phyloP scores from a whole-genome alignment of 495 filamentous ascomycete genomes.

The Penicillium paxilli region DNA sequence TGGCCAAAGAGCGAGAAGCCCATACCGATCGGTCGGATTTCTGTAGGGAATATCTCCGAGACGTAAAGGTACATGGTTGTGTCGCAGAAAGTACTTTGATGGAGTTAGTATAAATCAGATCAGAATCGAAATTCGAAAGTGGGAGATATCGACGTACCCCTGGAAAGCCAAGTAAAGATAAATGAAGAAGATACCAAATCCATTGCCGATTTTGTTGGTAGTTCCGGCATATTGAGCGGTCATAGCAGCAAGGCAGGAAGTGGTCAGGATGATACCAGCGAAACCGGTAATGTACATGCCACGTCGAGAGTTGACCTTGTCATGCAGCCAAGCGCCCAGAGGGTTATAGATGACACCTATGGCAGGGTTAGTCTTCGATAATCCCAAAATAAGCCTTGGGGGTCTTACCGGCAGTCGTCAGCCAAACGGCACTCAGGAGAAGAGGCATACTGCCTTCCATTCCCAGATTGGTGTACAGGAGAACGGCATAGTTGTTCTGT shows the following conservation, averaged over 20 bases:
- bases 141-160: conserved; percentile 22
- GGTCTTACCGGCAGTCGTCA: conserved; percentile 40
- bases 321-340: conserved; percentile 47
- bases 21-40: conserved; percentile 48
- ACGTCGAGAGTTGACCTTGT: conserved; percentile 45
- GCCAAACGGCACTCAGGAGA: conserved; percentile 49
- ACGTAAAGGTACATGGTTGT: conserved; percentile 53
- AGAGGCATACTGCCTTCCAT: conserved; percentile 44
- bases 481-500: conserved; percentile 49
- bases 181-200: conserved; percentile 49
- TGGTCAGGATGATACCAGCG: conserved; percentile 34
- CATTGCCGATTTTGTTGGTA: conserved; percentile 44
- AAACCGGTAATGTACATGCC: conserved; percentile 47
- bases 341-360: conserved; percentile 45
- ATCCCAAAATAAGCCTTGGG: neutral
- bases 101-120: neutral
- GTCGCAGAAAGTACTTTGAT: conserved; percentile 43
- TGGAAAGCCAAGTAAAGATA: conserved; percentile 48
- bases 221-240: conserved; percentile 43
- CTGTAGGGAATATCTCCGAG: conserved; percentile 53
- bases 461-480: conserved; percentile 50
- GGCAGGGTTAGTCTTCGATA: neutral
- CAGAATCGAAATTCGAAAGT: neutral
- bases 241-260: conserved; percentile 44
- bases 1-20: conserved; percentile 45